A percentile compares a stretch with the other conserved stretches of the same genome.
phyloP scores from a whole-genome alignment of 139 green algal genomes.

The Chlorella sp. region DNA sequence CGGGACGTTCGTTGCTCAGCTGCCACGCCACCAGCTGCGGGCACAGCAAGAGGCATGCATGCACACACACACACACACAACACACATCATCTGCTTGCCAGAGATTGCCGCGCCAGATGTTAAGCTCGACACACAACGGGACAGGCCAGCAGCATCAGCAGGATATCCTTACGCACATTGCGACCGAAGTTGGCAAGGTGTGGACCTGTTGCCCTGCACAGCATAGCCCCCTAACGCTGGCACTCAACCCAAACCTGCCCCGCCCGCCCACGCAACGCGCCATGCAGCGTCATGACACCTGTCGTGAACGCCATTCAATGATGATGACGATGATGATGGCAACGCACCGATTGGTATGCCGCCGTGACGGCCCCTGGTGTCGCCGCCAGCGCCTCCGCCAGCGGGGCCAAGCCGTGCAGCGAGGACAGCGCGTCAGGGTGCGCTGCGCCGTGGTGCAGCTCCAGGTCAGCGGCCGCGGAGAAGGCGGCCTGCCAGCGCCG shows the following conservation, averaged over 20 bases:
- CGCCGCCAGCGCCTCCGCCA: background rate
- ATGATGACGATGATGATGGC: background rate
- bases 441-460: background rate
- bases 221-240: background rate
- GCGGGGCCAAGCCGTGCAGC: background rate
- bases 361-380: background rate
- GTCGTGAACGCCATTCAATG: background rate
- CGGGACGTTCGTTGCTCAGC: background rate
- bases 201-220: no score
- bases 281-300: background rate
- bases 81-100: background rate
- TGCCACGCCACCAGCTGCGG: background rate
- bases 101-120: background rate
- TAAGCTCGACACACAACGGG: background rate
- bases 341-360: background rate
- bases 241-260: background rate
- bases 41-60: no score
- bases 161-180: no score
- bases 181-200: no score
- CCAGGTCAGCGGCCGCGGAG: background rate
- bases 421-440: background rate
- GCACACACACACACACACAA: background rate
- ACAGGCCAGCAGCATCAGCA: background rate
- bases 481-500: background rate
- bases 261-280: background rate